Evolutionary conservation across 2,329 filamentous ascomycete species (phyloP).

Genomic region (Alternaria metachromatica): DNA sequence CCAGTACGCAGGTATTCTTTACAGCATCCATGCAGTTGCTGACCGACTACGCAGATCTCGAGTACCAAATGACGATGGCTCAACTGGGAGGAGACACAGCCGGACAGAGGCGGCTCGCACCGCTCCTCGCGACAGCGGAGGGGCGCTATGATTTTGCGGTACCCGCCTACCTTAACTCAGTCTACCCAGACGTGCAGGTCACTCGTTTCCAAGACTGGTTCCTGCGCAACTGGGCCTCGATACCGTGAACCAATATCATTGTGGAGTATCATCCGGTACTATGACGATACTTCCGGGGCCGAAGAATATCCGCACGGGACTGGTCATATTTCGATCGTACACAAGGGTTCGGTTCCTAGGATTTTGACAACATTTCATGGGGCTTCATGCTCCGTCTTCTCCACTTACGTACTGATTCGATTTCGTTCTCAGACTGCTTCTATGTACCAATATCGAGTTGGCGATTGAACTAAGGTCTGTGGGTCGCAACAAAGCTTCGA

Average conservation of each 20-base stretch:
- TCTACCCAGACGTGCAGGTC: constrained; percentile 48
- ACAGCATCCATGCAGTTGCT: neutral
- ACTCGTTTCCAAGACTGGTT: constrained; percentile 52
- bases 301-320: neutral
- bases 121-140: constrained; percentile 71
- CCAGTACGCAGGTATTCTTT: constrained; percentile 33
- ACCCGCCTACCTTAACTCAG: constrained; percentile 63
- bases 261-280: neutral
- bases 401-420: neutral
- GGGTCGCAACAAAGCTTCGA: neutral
- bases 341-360: neutral
- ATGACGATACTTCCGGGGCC: neutral
- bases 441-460: neutral
- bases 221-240: constrained; percentile 40
- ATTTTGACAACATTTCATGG: neutral
- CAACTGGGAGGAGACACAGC: constrained; percentile 39
- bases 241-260: constrained; percentile 28
- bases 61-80: constrained; percentile 57
- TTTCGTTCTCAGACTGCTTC: neutral
- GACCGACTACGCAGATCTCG: constrained; percentile 41
- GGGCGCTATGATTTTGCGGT: constrained; percentile 70
- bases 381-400: neutral
- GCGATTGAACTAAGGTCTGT: neutral
- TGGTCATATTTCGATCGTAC: neutral
- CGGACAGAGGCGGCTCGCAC: constrained; percentile 57